Evolutionary conservation across 805 yeast genomes (phyloP).

Genomic region (Saturnispora halmiae): DNA sequence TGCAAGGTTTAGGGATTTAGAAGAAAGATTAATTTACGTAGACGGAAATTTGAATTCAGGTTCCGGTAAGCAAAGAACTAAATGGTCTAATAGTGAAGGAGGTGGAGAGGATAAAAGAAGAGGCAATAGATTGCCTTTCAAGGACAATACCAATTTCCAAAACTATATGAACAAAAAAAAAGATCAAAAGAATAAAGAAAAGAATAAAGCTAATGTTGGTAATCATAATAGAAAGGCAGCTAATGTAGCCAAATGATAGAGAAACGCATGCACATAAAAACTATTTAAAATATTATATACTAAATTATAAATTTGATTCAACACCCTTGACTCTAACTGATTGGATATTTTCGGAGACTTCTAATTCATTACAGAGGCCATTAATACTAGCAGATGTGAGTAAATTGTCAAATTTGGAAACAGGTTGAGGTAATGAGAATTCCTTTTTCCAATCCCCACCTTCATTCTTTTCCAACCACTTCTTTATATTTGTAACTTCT

Average conservation of each 20-base stretch:
- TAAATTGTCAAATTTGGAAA: conserved; percentile 65
- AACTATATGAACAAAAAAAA: conserved; percentile 20
- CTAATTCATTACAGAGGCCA: conserved; percentile 61
- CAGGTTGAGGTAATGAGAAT: conserved; percentile 63
- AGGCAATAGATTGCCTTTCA: conserved; percentile 4
- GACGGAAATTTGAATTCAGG: conserved; percentile 28
- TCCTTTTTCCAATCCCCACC: conserved; percentile 51
- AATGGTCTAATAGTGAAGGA: conserved; percentile 12
- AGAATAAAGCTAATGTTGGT: conserved; percentile 46
- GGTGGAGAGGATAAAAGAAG: conserved; percentile 12
- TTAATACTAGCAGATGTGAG: conserved; percentile 60
- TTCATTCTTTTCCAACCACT: conserved; percentile 48
- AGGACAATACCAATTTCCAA: conserved; percentile 11
- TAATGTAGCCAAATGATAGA: no score
- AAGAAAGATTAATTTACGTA: conserved; percentile 45
- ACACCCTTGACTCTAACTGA: conserved; percentile 23
- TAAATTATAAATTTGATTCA: conserved; percentile 1
- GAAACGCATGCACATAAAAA: not conserved
- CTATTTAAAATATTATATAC: not conserved
- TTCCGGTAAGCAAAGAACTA: conserved; percentile 16
- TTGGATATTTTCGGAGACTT: conserved; percentile 60
- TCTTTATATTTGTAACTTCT: conserved; percentile 58
- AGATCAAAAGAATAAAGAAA: conserved; percentile 38
- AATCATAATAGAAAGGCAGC: conserved; percentile 52
- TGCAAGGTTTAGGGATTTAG: conserved; percentile 48